Percentiles rank a stretch among this genome's conserved stretches.
These are phyloP conservation scores for Heritiera littoralis DNA, from an alignment of 345 rosid genomes.

Conservation along the genomic window DNA sequence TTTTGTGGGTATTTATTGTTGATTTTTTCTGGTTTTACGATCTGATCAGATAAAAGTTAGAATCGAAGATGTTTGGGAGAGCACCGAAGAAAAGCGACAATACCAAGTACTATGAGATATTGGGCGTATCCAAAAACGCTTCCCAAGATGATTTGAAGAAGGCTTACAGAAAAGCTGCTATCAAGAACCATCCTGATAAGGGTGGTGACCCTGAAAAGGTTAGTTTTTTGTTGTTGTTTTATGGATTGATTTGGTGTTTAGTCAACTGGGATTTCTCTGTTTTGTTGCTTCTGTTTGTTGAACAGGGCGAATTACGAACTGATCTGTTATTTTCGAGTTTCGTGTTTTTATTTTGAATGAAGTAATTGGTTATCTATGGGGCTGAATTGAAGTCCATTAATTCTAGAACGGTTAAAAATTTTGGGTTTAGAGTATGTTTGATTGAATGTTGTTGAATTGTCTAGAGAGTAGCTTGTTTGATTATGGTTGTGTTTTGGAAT, in stretches of 20 bases:
- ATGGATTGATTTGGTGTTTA: background rate
- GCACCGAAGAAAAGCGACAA: constrained; percentile 70
- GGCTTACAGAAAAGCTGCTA: constrained; percentile 69
- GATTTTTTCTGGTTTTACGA: background rate
- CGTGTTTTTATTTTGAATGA: background rate
- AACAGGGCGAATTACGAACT: background rate
- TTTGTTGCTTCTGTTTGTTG: background rate
- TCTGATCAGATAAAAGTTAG: background rate
- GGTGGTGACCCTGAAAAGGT: constrained; percentile 81
- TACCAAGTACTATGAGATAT: constrained; percentile 61
- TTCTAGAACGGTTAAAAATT: background rate
- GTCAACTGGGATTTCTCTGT: background rate
- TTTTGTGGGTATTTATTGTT: background rate
- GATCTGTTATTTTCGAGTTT: background rate
- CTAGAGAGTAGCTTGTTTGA: background rate
- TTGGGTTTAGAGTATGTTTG: background rate
- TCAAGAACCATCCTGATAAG: constrained; percentile 74
- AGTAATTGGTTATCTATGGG: background rate
- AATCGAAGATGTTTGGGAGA: constrained; percentile 54
- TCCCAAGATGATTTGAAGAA: constrained; percentile 65
- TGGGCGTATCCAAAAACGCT: constrained; percentile 60
- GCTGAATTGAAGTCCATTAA: background rate
- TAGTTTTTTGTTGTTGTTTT: background rate
- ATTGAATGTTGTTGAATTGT: background rate
- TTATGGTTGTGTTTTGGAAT: background rate